Evolutionary conservation across 2,329 filamentous ascomycete genomes (phyloP).

Genomic region (Graphilbum fragrans): DNA sequence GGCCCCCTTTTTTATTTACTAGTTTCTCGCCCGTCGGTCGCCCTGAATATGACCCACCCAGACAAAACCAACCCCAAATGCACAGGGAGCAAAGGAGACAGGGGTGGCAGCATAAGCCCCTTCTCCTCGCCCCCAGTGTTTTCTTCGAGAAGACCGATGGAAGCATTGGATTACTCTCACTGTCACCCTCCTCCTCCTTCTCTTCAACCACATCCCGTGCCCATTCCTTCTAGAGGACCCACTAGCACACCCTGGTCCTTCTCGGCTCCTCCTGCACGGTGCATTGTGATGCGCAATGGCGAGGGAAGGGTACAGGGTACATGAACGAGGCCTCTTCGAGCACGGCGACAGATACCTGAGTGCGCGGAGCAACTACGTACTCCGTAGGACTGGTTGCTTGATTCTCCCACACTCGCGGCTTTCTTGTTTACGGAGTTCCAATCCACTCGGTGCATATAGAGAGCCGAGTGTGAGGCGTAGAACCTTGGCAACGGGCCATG

Average conservation of each 20-base stretch:
- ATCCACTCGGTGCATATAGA: too few species aligned
- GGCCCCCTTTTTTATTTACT: too few species aligned
- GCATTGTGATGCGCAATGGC: background rate
- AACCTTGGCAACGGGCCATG: too few species aligned
- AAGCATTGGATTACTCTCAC: background rate
- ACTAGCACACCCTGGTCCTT: background rate
- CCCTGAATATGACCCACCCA: too few species aligned
- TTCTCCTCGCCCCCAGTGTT: background rate
- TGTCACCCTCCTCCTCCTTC: background rate
- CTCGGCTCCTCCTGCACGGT: background rate
- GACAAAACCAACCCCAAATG: background rate
- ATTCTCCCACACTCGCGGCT: too few species aligned
- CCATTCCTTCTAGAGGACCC: background rate
- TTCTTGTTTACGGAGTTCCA: too few species aligned
- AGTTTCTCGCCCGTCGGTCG: background rate
- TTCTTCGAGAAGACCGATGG: conserved; percentile 6
- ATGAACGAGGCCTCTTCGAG: too few species aligned
- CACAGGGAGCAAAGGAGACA: background rate
- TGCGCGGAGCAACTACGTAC: too few species aligned
- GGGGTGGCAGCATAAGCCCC: background rate
- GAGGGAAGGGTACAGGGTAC: too few species aligned
- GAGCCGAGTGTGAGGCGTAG: too few species aligned
- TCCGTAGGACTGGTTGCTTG: too few species aligned
- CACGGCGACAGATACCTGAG: too few species aligned
- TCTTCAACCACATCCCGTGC: background rate